Conservation (phyloP, 331 rosid genomes). For the Cucumis variabilis region DNA sequence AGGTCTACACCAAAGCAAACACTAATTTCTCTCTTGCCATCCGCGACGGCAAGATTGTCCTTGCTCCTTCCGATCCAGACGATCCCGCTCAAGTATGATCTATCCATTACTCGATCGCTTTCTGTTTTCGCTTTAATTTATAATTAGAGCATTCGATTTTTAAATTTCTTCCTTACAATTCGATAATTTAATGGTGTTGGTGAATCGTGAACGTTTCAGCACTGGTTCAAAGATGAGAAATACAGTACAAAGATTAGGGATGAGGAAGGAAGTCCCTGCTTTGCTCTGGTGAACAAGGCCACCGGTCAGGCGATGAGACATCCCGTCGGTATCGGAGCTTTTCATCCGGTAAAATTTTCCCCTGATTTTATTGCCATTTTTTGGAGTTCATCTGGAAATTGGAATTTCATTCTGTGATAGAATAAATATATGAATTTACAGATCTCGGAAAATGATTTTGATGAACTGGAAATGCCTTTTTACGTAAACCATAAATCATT, state of each 20-base stretch:
- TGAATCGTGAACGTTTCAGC: constrained; percentile 45
- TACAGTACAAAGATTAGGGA: constrained; percentile 87
- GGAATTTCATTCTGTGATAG: background rate
- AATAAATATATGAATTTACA: background rate
- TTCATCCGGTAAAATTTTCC: constrained; percentile 63
- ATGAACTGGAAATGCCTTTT: no score
- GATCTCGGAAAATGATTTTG: background rate
- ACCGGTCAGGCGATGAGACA: constrained; percentile 86
- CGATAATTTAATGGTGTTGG: background rate
- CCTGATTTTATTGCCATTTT: background rate
- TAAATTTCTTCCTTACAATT: background rate
- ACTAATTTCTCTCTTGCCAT: constrained; percentile 62
- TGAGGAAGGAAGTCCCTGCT: constrained; percentile 74
- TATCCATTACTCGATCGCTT: background rate
- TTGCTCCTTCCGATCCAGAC: constrained; percentile 55
- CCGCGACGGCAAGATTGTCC: constrained; percentile 60
- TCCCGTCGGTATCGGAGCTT: constrained; percentile 63
- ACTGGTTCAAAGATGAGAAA: constrained; percentile 90
- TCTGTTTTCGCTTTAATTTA: background rate
- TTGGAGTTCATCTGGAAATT: background rate
- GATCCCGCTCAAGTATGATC: constrained; percentile 58
- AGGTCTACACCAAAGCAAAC: constrained; percentile 55
- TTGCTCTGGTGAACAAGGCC: constrained; percentile 78
- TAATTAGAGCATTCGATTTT: background rate
- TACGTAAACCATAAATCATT: no score